These are phyloP conservation scores for Thraustotheca clavata DNA, from an alignment of 352 stramenopile species.

Conservation along the genomic window DNA sequence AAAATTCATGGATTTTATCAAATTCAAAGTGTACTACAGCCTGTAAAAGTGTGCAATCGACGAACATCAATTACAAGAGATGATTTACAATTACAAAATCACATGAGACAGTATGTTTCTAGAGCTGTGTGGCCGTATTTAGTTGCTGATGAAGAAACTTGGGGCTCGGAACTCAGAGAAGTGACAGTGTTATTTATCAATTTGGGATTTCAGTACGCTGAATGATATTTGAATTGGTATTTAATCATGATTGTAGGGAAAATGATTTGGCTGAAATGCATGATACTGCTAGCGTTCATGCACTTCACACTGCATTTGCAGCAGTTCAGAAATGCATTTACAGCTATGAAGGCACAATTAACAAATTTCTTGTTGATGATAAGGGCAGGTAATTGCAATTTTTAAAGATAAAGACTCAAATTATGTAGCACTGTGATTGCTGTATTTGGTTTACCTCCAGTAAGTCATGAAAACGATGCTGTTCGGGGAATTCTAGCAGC, in stretches of 20 bases:
- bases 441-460: conserved; percentile 86
- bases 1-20: conserved; percentile 44
- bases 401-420: not conserved
- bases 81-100: conserved; percentile 66
- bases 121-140: conserved; percentile 88
- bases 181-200: conserved; percentile 93
- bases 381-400: conserved; percentile 60
- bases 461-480: conserved; percentile 89
- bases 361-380: conserved; percentile 95
- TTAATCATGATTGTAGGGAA: conserved; percentile 31
- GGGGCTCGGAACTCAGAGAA: conserved; percentile 86
- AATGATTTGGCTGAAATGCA: conserved; percentile 71
- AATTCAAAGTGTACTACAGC: conserved; percentile 41
- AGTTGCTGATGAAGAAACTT: conserved; percentile 88
- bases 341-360: conserved; percentile 93
- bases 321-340: conserved; percentile 87
- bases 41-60: conserved; percentile 57
- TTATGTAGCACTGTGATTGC: conserved; percentile 77
- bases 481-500: conserved; percentile 85
- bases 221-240: not conserved
- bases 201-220: conserved; percentile 77
- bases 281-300: conserved; percentile 52
- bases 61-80: conserved; percentile 66
- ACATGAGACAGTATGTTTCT: conserved; percentile 89
- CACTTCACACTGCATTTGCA: conserved; percentile 69